phyloP scores from a whole-genome alignment of 106 monocot genomes.

The Dioscorea alata region DNA sequence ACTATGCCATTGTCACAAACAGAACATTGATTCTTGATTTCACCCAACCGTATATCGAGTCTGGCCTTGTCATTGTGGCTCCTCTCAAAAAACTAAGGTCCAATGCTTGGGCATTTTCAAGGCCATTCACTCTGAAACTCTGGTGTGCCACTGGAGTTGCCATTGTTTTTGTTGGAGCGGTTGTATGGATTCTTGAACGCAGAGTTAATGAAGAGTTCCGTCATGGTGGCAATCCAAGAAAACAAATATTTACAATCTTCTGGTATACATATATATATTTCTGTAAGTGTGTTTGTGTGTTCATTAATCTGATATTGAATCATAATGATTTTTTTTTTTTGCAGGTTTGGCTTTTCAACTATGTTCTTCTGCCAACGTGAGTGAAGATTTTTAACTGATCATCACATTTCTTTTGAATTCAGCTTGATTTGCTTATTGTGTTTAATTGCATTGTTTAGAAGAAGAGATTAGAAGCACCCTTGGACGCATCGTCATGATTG shows the following conservation, averaged over 20 bases:
- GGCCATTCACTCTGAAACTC: slow-evolving; percentile 52
- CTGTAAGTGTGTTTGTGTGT: no score
- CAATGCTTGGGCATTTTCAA: slow-evolving; percentile 60
- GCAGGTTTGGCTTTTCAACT: slow-evolving; percentile 19
- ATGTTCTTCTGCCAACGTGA: slow-evolving; percentile 13
- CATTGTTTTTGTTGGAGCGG: slow-evolving; percentile 43
- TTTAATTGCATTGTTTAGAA: slow-evolving; percentile 5
- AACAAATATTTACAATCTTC: no score
- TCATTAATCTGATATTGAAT: no score
- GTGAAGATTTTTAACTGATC: neutral
- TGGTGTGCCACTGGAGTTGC: slow-evolving; percentile 52
- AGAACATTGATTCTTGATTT: slow-evolving; percentile 57
- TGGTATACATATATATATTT: no score
- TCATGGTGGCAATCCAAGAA: no score
- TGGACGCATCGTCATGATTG: slow-evolving; percentile 9
- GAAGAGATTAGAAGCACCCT: slow-evolving; percentile 8
- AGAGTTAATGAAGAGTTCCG: slow-evolving; percentile 41
- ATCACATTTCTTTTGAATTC: no score
- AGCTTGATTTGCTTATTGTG: neutral
- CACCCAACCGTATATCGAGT: slow-evolving; percentile 61
- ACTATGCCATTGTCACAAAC: slow-evolving; percentile 59
- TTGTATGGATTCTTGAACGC: slow-evolving; percentile 71
- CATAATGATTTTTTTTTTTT: neutral
- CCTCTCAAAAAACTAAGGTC: slow-evolving; percentile 25
- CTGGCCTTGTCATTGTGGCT: slow-evolving; percentile 57